These are phyloP conservation scores for Fistulifera solaris DNA, from an alignment of 108 stramenopile species.

Conservation along the genomic window DNA sequence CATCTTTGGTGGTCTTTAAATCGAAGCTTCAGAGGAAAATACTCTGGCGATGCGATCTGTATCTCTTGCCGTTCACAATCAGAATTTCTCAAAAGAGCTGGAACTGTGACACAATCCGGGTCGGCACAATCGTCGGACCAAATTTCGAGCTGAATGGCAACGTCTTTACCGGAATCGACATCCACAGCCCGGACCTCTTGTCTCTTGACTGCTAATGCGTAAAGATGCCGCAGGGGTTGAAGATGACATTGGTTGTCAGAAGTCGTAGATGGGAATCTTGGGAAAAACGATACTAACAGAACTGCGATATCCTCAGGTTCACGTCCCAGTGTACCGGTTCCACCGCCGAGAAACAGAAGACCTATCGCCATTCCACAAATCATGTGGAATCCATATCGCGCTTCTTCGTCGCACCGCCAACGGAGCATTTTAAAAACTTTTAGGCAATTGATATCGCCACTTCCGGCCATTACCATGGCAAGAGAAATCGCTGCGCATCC, in stretches of 20 bases:
- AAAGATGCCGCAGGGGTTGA: conserved; percentile 93
- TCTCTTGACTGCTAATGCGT: conserved; percentile 88
- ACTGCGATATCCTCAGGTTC: conserved; percentile 88
- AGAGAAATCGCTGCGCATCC: conserved; percentile 73
- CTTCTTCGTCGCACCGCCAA: conserved; percentile 77
- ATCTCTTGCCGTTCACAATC: not conserved
- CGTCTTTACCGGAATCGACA: conserved; percentile 72
- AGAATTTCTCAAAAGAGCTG: conserved; percentile 2
- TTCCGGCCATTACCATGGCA: conserved; percentile 94
- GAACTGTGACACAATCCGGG: not conserved
- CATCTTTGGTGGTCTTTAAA: not conserved
- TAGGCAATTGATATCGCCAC: conserved; percentile 88
- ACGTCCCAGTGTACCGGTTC: conserved; percentile 81
- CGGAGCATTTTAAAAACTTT: conserved; percentile 77
- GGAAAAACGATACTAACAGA: conserved; percentile 86
- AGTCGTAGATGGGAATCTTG: conserved; percentile 76
- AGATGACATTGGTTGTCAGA: conserved; percentile 93
- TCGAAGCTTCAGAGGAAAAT: conserved; percentile 2
- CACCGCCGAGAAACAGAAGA: conserved; percentile 92
- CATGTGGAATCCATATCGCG: conserved; percentile 90
- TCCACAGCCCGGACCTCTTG: conserved; percentile 82
- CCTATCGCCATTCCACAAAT: conserved; percentile 85
- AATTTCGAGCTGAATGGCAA: conserved; percentile 57
- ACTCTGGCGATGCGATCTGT: not conserved
- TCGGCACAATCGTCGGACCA: not conserved